Evolutionary conservation across 192 early-diverging fungal species (phyloP), one percentile per base, ranked within the genome.

Genomic region (Coemansia sp.): DNA sequence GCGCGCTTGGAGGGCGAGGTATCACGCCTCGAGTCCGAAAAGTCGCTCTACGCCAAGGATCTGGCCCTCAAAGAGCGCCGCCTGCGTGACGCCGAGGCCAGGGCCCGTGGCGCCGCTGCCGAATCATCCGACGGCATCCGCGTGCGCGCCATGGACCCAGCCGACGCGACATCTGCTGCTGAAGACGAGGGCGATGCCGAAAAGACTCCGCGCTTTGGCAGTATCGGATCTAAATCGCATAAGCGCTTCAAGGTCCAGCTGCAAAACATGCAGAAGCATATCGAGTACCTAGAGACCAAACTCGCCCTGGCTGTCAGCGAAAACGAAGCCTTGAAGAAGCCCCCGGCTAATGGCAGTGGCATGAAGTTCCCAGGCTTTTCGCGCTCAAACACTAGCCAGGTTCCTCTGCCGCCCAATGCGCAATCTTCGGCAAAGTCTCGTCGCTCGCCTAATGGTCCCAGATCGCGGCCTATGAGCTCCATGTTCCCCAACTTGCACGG

Each of bases 211-310:
- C 58, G 48, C 60, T 80, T 70, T 34, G 77, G 69, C 48, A 80
- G 77, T 41, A 57, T 63, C 20, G 77, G 77, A 10, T 56, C 77
- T 5, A 82, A 82, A 53, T 82, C 79, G 52, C 79, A 82, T 65
- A 82, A 76, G 71, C 66, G 79, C 50, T 82, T 73, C 64, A 82
- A 82, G 71, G 50, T 82, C 11, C 79, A 82, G 74, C 50, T 82
- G 50, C 79, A 82, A 64, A 82, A 82, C 65, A 72, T 82, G 75
- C 79, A 82, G 61, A 76, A 76, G 65, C 79, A 82, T 64, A 73
- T 82, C 6, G 79, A 82, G 71, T 73, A 76, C 25, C 70, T 82
- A 7, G 74, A 82, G 62, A 82, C 70, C 50, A 82, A 82, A 71
- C 71, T 82, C 13, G 75, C 74, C 6, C 36, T 76, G 64, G 70